Conservation (phyloP, 257 asterid genomes). For the Perilla frutescens region DNA sequence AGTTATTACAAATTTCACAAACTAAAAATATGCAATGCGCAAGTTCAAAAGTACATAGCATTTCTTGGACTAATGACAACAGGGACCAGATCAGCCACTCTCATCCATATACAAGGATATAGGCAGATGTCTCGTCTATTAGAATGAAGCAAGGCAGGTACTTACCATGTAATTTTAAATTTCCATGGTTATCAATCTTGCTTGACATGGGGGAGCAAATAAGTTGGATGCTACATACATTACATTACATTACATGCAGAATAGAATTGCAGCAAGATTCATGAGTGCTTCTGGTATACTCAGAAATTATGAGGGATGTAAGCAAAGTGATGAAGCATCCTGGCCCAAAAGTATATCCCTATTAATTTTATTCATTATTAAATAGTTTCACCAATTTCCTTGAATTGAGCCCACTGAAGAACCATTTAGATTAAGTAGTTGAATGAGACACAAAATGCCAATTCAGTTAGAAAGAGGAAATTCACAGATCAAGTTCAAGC, state of each 20-base stretch:
- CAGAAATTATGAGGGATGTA: constrained; percentile 7
- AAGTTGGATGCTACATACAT: not conserved
- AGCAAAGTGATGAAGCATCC: not conserved
- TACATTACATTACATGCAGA: not conserved
- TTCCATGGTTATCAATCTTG: constrained; percentile 1
- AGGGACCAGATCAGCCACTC: constrained; percentile 7
- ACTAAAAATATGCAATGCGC: constrained; percentile 23
- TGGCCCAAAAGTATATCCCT: not conserved
- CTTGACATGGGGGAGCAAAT: constrained; percentile 13
- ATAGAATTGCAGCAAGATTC: not conserved
- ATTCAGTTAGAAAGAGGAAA: not conserved
- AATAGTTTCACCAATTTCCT: not conserved
- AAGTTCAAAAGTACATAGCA: constrained; percentile 13
- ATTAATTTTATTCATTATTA: not conserved
- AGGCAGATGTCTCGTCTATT: not conserved
- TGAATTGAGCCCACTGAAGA: constrained; percentile 1
- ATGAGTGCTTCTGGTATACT: constrained; percentile 5
- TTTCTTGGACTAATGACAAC: constrained; percentile 15
- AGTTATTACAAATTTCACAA: not conserved
- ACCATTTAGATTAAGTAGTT: constrained; percentile 12
- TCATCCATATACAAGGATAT: not conserved
- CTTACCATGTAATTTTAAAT: not conserved
- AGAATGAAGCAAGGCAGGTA: not conserved
- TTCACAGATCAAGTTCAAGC: not conserved
- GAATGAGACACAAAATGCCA: constrained; percentile 4